Base-by-base conservation (phyloP, 2,329 filamentous ascomycete species). In the Cryphonectria japonica region DNA sequence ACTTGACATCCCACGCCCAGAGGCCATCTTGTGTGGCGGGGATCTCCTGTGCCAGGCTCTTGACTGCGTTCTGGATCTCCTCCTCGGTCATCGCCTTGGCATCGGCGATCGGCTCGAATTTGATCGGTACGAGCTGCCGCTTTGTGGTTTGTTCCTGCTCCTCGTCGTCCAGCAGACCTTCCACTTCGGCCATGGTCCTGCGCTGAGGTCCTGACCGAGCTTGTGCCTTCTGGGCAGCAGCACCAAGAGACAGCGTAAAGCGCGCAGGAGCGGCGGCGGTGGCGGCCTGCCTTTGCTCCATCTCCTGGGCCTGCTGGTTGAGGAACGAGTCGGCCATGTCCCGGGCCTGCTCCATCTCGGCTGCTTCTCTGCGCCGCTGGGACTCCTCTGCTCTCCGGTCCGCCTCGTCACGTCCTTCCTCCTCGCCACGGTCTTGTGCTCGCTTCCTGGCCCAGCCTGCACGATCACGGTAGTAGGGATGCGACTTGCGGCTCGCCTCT, bases 151-250 rank as follows among this genome's bases (percentile, higher is more conserved):
- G 84, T 66, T 92, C 88, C 73, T 96, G 93, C 78, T 98, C 96
- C 80, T 98, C 96, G 80, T 98, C 95, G 82, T 98, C 96, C 74
- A 99, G 85, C 0, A 99, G 85, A 43, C 94, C 94, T 84, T 98
- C 96, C 69, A 99, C 93, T 79, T 99, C 96, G 70, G 94, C 94
- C 73, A 97, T 91, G 0, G 94, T 97, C 72, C 94, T 92, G 72
- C 93, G 88, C 71, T 88, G 85, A 0, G 88, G 83, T 19, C 85
- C 85, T 0, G 83, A 82, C 57, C 86, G 84, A 71, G 88, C 87
- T 66, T 88, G 86, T 0, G 86, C 86, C 76, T 86, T 94, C 79
- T 97, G 94, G 0, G 94, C 93, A 0, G 95, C 93, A 0, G 94
- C 94, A 68, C 95, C 95, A 37, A 98, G 91, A 1, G 94, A 97